Conservation (phyloP, 2,329 filamentous ascomycete species). For the Epichloe amarillans region DNA sequence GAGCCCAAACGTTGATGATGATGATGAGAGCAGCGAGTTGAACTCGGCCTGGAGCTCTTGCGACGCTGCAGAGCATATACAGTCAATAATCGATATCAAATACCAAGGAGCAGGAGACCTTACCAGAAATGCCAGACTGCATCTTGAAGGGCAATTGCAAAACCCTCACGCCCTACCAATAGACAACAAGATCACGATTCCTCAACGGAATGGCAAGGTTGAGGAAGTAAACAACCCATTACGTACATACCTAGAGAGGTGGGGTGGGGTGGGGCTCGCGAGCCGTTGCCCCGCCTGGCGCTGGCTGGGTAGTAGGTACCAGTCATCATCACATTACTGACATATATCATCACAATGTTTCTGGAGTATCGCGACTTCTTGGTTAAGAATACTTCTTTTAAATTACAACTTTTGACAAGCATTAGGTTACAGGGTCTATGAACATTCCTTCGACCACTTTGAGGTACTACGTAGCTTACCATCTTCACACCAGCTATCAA, state of each 20-base stretch:
- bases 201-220: too few relatives aligned
- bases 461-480: conserved; percentile 6
- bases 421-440: conserved; percentile 4
- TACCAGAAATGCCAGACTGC: conserved; percentile 71
- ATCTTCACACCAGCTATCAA: conserved; percentile 9
- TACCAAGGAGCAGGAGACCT: conserved; percentile 2
- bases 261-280: not conserved
- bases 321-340: not conserved
- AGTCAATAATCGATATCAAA: not conserved
- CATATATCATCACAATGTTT: too few relatives aligned
- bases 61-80: conserved; percentile 41
- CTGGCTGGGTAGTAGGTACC: not conserved
- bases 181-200: not conserved
- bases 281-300: conserved; percentile 1
- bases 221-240: not conserved
- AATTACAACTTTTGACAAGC: conserved; percentile 1
- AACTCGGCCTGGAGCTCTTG: conserved; percentile 65
- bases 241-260: not conserved
- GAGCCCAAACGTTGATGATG: conserved; percentile 51
- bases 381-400: not conserved
- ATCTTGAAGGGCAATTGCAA: conserved; percentile 28
- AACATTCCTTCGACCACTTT: conserved; percentile 1
- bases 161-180: not conserved
- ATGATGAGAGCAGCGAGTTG: conserved; percentile 51
- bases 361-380: too few relatives aligned